Percentiles rank a stretch among this genome's conserved stretches.
phyloP scores from a whole-genome alignment of 176 grass and related monocot species.

The Aegilops umbellulata region DNA sequence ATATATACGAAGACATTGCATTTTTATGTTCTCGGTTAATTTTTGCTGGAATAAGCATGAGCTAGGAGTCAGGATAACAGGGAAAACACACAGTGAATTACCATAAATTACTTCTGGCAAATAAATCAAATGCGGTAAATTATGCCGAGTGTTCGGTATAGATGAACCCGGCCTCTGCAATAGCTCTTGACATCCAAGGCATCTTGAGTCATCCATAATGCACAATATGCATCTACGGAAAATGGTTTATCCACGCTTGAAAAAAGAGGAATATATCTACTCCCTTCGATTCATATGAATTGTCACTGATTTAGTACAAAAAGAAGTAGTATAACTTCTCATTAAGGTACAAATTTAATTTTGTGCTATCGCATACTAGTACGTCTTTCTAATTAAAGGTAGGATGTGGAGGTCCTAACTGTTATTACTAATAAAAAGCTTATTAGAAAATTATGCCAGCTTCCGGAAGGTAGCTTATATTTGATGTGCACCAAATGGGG shows the following conservation, averaged over 20 bases:
- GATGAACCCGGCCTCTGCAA: no score
- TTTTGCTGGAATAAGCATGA: neutral
- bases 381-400: neutral
- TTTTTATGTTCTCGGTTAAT: neutral
- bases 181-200: neutral
- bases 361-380: neutral
- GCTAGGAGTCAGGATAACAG: no score
- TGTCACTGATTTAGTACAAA: no score
- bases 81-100: neutral
- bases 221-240: neutral
- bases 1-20: no score
- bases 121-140: no score
- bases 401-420: neutral
- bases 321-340: no score
- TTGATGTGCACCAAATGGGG: neutral
- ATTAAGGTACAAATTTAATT: neutral
- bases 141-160: no score
- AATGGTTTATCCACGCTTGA: neutral
- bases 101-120: neutral
- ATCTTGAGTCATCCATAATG: neutral
- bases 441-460: neutral
- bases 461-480: neutral
- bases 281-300: no score
- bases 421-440: neutral
- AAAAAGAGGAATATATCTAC: neutral